Percentiles rank a stretch among this genome's conserved stretches.
Evolutionary conservation across 2,329 filamentous ascomycete genomes (phyloP).

Genomic region (Aulographum hederae): DNA sequence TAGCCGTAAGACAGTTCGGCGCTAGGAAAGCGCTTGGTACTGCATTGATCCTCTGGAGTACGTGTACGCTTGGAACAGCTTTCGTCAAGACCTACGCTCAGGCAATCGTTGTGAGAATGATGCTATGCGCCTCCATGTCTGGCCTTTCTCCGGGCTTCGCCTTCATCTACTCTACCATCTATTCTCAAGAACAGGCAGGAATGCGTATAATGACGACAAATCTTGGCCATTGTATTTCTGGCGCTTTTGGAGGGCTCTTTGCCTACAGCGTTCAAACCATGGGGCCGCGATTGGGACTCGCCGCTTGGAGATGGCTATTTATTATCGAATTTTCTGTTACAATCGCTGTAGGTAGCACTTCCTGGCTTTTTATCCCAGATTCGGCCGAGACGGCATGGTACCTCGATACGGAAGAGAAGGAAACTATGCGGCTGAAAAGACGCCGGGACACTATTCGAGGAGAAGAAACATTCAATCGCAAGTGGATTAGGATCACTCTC

Average conservation of each 20-base stretch:
- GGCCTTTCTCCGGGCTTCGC: slow-evolving; percentile 49
- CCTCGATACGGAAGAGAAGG: slow-evolving; percentile 39
- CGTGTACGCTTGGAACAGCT: slow-evolving; percentile 47
- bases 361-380: slow-evolving; percentile 44
- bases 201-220: slow-evolving; percentile 56
- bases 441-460: slow-evolving; percentile 26
- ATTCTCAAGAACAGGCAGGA: slow-evolving; percentile 54
- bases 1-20: slow-evolving; percentile 26
- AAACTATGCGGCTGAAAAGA: slow-evolving; percentile 34
- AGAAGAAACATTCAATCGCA: too few species aligned
- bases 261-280: slow-evolving; percentile 59
- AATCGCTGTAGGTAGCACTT: slow-evolving; percentile 35
- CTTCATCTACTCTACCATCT: slow-evolving; percentile 58
- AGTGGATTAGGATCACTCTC: slow-evolving; percentile 26
- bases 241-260: slow-evolving; percentile 53
- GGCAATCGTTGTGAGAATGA: slow-evolving; percentile 48
- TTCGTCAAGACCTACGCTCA: slow-evolving; percentile 46
- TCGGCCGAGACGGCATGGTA: slow-evolving; percentile 46
- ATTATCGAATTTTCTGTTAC: slow-evolving; percentile 40
- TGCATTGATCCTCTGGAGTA: slow-evolving; percentile 40
- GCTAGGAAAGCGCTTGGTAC: slow-evolving; percentile 35
- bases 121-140: slow-evolving; percentile 52
- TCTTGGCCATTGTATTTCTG: slow-evolving; percentile 51
- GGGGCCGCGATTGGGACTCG: slow-evolving; percentile 44
- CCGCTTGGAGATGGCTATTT: slow-evolving; percentile 59